These are phyloP conservation scores for Periconia macrospinosa DNA, from an alignment of 2,329 filamentous ascomycete species.

Conservation along the genomic window DNA sequence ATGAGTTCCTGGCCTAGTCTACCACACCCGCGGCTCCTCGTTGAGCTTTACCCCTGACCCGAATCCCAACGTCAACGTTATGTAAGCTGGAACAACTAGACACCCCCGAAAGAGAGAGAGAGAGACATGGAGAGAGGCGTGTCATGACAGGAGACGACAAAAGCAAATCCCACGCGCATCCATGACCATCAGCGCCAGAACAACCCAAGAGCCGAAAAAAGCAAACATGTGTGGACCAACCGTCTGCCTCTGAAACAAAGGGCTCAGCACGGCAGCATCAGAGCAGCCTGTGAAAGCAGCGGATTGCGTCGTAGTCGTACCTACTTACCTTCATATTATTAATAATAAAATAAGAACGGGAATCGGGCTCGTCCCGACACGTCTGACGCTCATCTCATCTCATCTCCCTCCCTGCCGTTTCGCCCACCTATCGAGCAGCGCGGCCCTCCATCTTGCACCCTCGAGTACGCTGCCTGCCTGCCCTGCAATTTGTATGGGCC, in stretches of 20 bases:
- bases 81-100: not conserved
- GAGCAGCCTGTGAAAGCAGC: too few relatives aligned
- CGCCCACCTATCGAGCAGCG: too few relatives aligned
- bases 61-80: not conserved
- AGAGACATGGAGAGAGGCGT: too few relatives aligned
- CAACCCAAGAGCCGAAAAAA: not conserved
- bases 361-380: not conserved
- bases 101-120: too few relatives aligned
- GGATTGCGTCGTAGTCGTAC: too few relatives aligned
- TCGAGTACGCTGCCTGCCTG: too few relatives aligned
- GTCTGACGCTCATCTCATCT: not conserved
- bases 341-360: not conserved
- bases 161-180: not conserved
- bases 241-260: not conserved
- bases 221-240: not conserved
- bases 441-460: too few relatives aligned
- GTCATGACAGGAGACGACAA: too few relatives aligned
- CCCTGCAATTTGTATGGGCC: too few relatives aligned
- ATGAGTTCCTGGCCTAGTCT: not conserved
- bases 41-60: not conserved
- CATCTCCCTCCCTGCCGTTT: not conserved
- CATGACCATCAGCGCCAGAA: not conserved
- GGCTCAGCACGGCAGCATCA: not conserved
- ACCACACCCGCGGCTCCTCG: not conserved
- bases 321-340: not conserved